Conservation (phyloP, 176 grass and related monocot genomes). For the Musa acuminata region DNA sequence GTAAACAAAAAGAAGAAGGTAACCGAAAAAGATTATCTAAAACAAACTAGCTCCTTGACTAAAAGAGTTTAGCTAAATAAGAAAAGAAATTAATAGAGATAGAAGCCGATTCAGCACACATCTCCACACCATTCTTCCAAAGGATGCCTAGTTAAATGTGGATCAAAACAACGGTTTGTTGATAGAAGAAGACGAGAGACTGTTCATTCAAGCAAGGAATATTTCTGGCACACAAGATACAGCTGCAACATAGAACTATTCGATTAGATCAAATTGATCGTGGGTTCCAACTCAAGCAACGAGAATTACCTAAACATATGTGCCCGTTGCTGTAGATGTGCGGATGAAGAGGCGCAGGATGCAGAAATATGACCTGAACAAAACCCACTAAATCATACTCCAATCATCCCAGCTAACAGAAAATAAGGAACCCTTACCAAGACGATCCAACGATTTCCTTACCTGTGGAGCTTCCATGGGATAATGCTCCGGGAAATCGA, state of each 20-base stretch:
- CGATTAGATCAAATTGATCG: neutral
- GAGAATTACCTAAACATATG: conserved; percentile 81
- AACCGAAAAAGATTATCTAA: neutral
- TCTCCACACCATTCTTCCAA: neutral
- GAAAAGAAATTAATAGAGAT: neutral
- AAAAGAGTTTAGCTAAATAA: neutral
- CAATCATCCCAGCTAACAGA: conserved; percentile 4
- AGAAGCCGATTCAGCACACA: neutral
- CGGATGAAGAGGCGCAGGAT: conserved; percentile 78
- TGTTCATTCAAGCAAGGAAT: neutral
- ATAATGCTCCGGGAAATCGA: conserved; percentile 98
- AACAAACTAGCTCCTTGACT: neutral
- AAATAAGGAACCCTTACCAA: neutral
- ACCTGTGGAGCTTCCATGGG: conserved; percentile 98
- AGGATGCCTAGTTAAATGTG: neutral
- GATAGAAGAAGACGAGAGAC: neutral
- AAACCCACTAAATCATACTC: neutral
- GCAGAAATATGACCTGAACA: conserved; percentile 77
- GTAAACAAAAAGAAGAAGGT: neutral
- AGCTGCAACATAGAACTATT: neutral
- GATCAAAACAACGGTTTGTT: neutral
- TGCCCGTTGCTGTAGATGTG: conserved; percentile 97
- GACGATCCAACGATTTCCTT: neutral
- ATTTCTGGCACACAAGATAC: neutral
- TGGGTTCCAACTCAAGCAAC: neutral